Base-by-base conservation (phyloP, 2,329 filamentous ascomycete genomes). In the Cytospora schulzeri region DNA sequence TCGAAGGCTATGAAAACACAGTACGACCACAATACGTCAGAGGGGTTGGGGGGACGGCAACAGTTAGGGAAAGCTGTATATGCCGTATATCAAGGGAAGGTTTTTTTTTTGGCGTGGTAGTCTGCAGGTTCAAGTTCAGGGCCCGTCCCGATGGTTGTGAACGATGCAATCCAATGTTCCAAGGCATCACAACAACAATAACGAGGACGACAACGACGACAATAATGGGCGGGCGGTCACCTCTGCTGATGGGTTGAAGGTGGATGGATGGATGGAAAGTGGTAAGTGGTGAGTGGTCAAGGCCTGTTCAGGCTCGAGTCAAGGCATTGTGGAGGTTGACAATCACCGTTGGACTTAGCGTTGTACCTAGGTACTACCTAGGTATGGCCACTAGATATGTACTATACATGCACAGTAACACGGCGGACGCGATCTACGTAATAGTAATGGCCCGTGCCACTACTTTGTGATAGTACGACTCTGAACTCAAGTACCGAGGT, bases 291-390 rank as follows among this genome's bases (percentile, higher is more conserved):
- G n/a, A 12, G n/a, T 22, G 5, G 22, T 53, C 29, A 15, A 33
- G 57, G 22, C 45, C 7, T 8, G 7, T 24, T 8, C 22, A 60
- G 48, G 50, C 38, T 41, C 38, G 38, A 41, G 38, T 41, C 38
- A 41, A 41, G 38, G 53, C 50, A 60, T 28, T 53, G 58, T 60
- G 45, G 57, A 29, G 45, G 38, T 59, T 35, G 29, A 26, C 45
- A 31, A 51, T 59, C n/a, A 24, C 22, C 35, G 57, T 28, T 60
- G 50, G 58, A 41, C 38, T 41, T 41, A 35, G 33, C 33, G 33
- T 35, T 33, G 14, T 35, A 35, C 50, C 22, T 28, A 14, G 17
- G 15, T n/a, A 11, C 3, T 1, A 6, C n/a, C n/a, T n/a, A n/a
- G n/a, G n/a, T n/a, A n/a, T n/a, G n/a, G n/a, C n/a, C n/a, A n/a